phyloP scores from a whole-genome alignment of 2,329 filamentous ascomycete genomes.

The Fusarium sublunatum region DNA sequence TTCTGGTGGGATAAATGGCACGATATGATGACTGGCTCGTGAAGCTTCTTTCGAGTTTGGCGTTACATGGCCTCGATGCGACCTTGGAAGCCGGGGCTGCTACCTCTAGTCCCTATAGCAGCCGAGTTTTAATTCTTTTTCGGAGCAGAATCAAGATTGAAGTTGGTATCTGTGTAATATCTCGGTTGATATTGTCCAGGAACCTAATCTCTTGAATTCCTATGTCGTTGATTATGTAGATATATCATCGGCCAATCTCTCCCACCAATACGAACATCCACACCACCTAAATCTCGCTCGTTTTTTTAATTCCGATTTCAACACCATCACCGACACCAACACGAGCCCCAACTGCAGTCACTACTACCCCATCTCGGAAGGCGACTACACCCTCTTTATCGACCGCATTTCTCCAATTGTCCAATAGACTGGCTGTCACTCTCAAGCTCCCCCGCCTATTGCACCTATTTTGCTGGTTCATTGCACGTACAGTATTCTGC shows the following conservation, averaged over 20 bases:
- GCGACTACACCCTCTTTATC: slow-evolving; percentile 25
- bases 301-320: slow-evolving; percentile 18
- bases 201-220: slow-evolving; percentile 7
- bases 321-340: slow-evolving; percentile 33
- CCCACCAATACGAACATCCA: not conserved
- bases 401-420: slow-evolving; percentile 26
- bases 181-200: slow-evolving; percentile 26
- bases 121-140: slow-evolving; percentile 12
- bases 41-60: slow-evolving; percentile 5
- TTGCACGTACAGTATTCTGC: slow-evolving; percentile 8
- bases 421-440: slow-evolving; percentile 23
- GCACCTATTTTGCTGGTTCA: slow-evolving; percentile 14
- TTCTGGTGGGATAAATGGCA: slow-evolving; percentile 24
- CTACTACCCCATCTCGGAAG: slow-evolving; percentile 19
- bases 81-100: slow-evolving; percentile 20
- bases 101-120: not conserved
- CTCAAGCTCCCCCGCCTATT: slow-evolving; percentile 3
- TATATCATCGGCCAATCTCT: not conserved
- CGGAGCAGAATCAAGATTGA: slow-evolving; percentile 1
- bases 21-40: slow-evolving; percentile 9
- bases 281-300: slow-evolving; percentile 9
- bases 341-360: slow-evolving; percentile 35
- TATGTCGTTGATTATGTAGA: not conserved
- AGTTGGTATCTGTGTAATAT: slow-evolving; percentile 27
- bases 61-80: slow-evolving; percentile 3